A percentile compares a stretch with the other conserved stretches of the same genome.
phyloP scores from a whole-genome alignment of 78 protist genomes.

The Pirum gemmata region DNA sequence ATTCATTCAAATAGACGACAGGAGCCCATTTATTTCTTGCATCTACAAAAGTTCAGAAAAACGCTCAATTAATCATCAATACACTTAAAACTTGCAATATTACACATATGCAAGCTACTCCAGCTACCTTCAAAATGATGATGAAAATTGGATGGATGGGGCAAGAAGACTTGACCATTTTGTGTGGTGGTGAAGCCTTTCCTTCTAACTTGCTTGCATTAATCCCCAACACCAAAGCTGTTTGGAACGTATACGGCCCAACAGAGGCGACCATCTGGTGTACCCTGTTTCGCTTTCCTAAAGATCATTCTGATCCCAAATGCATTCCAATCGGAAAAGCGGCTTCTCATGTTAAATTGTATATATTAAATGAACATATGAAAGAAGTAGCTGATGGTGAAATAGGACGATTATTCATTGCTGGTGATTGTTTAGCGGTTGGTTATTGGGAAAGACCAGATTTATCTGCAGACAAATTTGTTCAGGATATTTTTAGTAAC shows the following conservation, averaged over 20 bases:
- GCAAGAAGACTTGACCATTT: background rate
- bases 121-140: background rate
- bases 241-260: slow-evolving; percentile 42
- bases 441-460: slow-evolving; percentile 21
- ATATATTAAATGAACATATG: background rate
- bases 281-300: slow-evolving; percentile 1
- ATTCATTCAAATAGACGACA: no score
- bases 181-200: slow-evolving; percentile 44
- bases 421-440: slow-evolving; percentile 1
- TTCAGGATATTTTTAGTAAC: background rate
- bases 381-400: background rate
- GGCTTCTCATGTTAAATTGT: background rate
- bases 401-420: slow-evolving; percentile 22
- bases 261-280: slow-evolving; percentile 44
- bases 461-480: background rate
- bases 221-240: background rate
- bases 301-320: no score
- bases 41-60: no score
- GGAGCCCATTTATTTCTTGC: no score
- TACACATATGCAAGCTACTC: background rate
- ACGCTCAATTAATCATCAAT: no score
- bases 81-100: no score
- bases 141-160: no score
- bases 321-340: slow-evolving; percentile 34
- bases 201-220: background rate